These are phyloP conservation scores for Dioszegia hungarica DNA, from an alignment of 768 basidiomycete genomes.

Conservation along the genomic window DNA sequence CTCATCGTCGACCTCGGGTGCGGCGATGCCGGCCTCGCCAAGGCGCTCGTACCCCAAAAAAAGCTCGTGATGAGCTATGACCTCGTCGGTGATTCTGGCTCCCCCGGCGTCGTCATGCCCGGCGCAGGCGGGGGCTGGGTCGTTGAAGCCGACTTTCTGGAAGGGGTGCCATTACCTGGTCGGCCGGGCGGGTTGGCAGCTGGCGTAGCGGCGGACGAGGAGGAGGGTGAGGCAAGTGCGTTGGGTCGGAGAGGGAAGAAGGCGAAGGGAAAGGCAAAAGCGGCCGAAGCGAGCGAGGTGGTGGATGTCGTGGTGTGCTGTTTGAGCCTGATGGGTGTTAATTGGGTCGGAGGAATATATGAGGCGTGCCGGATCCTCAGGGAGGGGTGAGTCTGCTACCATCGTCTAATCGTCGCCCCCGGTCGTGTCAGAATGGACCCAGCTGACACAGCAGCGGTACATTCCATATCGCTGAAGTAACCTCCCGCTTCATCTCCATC, in stretches of 20 bases:
- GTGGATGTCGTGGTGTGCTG: conserved; percentile 91
- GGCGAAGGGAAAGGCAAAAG: conserved; percentile 53
- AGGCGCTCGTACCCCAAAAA: conserved; percentile 64
- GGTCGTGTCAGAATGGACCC: too few species aligned
- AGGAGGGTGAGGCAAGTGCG: conserved; percentile 51
- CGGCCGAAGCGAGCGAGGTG: conserved; percentile 60
- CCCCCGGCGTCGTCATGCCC: conserved; percentile 58
- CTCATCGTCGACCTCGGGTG: conserved; percentile 92
- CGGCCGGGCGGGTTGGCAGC: conserved; percentile 29
- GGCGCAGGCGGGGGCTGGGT: conserved; percentile 58
- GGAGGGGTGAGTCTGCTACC: conserved; percentile 59
- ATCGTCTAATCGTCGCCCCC: background rate
- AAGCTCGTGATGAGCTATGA: conserved; percentile 47
- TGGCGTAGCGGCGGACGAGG: background rate
- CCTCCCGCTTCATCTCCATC: conserved; percentile 45
- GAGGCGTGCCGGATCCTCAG: conserved; percentile 86
- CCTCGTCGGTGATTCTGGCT: conserved; percentile 51
- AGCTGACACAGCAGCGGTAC: conserved; percentile 27
- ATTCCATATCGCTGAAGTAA: conserved; percentile 50
- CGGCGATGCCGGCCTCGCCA: conserved; percentile 85
- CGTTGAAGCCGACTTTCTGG: conserved; percentile 83
- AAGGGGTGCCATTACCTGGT: conserved; percentile 76
- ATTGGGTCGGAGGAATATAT: conserved; percentile 85
- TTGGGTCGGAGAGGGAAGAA: conserved; percentile 11
- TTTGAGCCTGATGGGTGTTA: conserved; percentile 91